Base-by-base conservation (phyloP, 2,329 filamentous ascomycete genomes). In the Cladophialophora carrionii region DNA sequence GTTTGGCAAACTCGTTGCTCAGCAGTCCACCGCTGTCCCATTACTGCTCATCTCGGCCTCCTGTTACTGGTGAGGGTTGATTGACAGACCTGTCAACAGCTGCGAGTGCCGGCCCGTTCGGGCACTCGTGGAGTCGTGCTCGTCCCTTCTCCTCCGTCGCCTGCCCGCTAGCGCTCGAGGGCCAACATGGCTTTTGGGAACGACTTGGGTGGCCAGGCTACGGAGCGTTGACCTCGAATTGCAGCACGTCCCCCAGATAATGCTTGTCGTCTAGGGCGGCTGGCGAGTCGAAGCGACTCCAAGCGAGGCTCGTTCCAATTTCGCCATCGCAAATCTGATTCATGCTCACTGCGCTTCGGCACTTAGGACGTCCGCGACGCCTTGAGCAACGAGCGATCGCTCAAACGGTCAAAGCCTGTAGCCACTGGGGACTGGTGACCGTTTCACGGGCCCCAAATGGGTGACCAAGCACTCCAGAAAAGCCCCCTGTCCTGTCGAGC, bases 291-390 rank as follows among this genome's bases (percentile, higher is more conserved):
- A 70, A 69, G 68, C 68, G 68, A 70, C 49, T 64, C 64, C 64
- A 69, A 70, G 68, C 68, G 66, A 69, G 68, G 62, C 60, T 70
- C 60, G 68, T 67, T 61, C 66, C 68, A 70, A 69, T 69, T 68
- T 68, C 64, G 64, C 68, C 68, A 70, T 70, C 65, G 51, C 24
- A 60, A 52, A 62, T 62, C 66, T 67, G 64, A 61, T 63, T 66
- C 46, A 60, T 64, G 62, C 63, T 67, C 63, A 63, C 63, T 68
- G 62, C 65, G 61, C 60, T 70, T 67, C 68, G 68, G 68, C 66
- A 70, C 60, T 68, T 70, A 61, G 46, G 63, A 66, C 43, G 58
- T 66, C 67, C 67, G 67, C 62, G 62, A 65, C 59, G 57, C 67
- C 64, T 67, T 58, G 62, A 67, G 67, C 56, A 63, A 61, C 61